Base-by-base conservation (phyloP, 768 basidiomycete genomes). In the Crassisporium funariophilum region DNA sequence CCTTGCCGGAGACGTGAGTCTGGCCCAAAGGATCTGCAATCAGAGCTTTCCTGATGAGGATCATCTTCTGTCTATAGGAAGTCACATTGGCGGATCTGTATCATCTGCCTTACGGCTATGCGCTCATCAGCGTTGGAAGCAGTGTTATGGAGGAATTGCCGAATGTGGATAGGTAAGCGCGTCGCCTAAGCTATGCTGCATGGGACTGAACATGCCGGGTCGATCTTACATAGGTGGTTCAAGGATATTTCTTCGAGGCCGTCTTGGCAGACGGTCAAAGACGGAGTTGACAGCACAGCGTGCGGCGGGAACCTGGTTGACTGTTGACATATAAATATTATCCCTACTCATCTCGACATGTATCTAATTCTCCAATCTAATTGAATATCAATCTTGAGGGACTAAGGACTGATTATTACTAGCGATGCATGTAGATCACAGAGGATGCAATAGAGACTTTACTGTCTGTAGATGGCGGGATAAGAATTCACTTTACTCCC, bases 1-100 rank as follows among this genome's bases (percentile, higher is more conserved):
- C 53, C 61, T 83, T 5, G 77, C 77, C 20, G 83, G 84, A n/a
- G 66, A 81, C 51, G 82, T 78, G 49, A 42, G 73, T 63, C 13
- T 10, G 22, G n/a, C 23, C 41, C 20, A 24, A 19, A n/a, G 20
- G 20, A 27, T 8, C 41, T 33, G 16, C 34, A 41, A 40, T 41
- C n/a, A 41, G 15, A 24, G 10, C 7, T 8, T 20, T 4, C 13
- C 9, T 9, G 16, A 22, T 6, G 15, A 13, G 11, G 24, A 17
- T 5, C 23, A n/a, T 40, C 12, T 1, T n/a, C 5, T 17, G 16
- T 10, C 22, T 15, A 9, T 35, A 79, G 77, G 62, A 55, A 23
- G 1, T 74, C 0, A 76, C 76, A 3, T 62, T 79, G 6, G 75
- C 71, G 1, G 77, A 79, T 44, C 54, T 79, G 13, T 75, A 71